Conservation (phyloP, 2,329 filamentous ascomycete species). For the Fusarium euwallaceae region DNA sequence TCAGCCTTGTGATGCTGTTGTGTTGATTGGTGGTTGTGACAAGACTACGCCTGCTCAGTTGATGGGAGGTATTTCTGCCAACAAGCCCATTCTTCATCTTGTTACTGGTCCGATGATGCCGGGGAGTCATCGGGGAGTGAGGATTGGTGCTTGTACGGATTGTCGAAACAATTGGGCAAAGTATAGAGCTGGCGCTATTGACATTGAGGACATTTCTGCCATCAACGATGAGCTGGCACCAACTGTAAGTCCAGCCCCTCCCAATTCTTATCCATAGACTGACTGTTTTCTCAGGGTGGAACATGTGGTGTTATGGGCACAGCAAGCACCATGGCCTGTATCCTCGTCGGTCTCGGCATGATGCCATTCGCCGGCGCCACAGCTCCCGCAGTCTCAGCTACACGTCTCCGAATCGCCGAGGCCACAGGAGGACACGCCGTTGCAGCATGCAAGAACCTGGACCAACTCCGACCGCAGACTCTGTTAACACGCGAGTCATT, state of each 20-base stretch:
- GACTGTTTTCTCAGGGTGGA: conserved; percentile 55
- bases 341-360: conserved; percentile 86
- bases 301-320: conserved; percentile 95
- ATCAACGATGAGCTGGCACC: conserved; percentile 81
- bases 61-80: conserved; percentile 81
- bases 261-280: not conserved
- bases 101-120: conserved; percentile 84
- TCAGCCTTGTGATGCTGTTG: conserved; percentile 77
- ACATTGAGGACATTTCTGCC: conserved; percentile 78
- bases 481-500: conserved; percentile 82
- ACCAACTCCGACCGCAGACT: conserved; percentile 76
- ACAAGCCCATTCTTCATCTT: conserved; percentile 77
- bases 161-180: conserved; percentile 81
- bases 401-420: conserved; percentile 85
- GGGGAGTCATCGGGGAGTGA: conserved; percentile 72
- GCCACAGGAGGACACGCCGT: conserved; percentile 79
- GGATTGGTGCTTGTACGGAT: conserved; percentile 81
- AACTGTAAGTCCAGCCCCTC: conserved; percentile 62
- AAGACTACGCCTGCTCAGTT: conserved; percentile 81
- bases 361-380: conserved; percentile 83
- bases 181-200: conserved; percentile 74
- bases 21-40: conserved; percentile 80
- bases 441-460: conserved; percentile 71
- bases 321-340: conserved; percentile 89
- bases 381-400: conserved; percentile 81